Conservation (phyloP, 2,329 filamentous ascomycete species). For the Colletotrichum tamarilloi region DNA sequence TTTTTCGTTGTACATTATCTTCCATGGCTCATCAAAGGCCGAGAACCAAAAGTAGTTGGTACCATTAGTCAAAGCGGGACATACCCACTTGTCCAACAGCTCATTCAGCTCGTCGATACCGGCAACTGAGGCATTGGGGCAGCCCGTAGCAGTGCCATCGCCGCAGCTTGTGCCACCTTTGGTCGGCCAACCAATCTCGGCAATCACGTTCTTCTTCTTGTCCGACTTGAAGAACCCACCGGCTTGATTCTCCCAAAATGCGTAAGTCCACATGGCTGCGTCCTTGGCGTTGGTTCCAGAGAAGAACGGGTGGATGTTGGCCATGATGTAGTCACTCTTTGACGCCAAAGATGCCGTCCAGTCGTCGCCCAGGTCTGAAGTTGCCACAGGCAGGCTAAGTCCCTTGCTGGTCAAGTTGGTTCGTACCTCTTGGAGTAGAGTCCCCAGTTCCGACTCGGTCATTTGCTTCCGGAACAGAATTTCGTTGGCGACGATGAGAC, state of each 20-base stretch:
- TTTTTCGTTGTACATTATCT: conserved; percentile 76
- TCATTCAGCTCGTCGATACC: conserved; percentile 83
- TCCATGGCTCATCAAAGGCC: conserved; percentile 98
- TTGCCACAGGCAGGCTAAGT: conserved; percentile 80
- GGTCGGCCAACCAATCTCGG: conserved; percentile 92
- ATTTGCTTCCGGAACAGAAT: conserved; percentile 83
- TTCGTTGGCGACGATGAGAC: conserved; percentile 85
- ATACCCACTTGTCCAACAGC: conserved; percentile 91
- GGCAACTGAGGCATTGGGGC: conserved; percentile 77
- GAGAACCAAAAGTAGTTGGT: conserved; percentile 99
- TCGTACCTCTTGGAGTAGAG: conserved; percentile 75
- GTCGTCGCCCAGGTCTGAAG: conserved; percentile 88
- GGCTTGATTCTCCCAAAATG: conserved; percentile 82
- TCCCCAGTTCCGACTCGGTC: conserved; percentile 71
- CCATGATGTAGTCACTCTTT: conserved; percentile 89
- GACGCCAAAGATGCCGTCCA: conserved; percentile 79
- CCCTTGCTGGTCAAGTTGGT: conserved; percentile 75
- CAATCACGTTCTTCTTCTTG: conserved; percentile 78
- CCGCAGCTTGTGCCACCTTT: conserved; percentile 73
- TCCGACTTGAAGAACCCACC: conserved; percentile 72
- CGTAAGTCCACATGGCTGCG: conserved; percentile 83
- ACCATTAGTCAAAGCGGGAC: conserved; percentile 79
- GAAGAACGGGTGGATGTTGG: conserved; percentile 97
- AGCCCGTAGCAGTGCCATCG: conserved; percentile 50
- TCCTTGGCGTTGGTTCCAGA: conserved; percentile 76